These are phyloP conservation scores for Fabrea salina DNA, from an alignment of 169 alveolate species.

Conservation along the genomic window DNA sequence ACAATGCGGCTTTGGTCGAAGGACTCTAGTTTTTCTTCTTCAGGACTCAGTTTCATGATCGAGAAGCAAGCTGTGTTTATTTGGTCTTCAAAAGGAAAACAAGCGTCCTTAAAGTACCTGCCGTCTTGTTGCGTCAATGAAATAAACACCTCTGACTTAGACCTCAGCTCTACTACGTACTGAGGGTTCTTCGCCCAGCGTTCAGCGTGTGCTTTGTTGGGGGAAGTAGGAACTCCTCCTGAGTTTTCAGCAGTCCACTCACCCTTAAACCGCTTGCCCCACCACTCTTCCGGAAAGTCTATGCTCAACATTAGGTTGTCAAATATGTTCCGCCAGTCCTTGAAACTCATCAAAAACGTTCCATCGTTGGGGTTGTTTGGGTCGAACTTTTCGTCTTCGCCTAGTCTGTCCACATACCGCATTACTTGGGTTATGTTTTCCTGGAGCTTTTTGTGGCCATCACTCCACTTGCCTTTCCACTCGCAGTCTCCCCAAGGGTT, in stretches of 20 bases:
- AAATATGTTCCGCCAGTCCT: constrained; percentile 74
- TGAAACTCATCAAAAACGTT: constrained; percentile 79
- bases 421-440: constrained; percentile 43
- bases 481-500: constrained; percentile 90
- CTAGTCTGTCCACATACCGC: constrained; percentile 44
- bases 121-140: constrained; percentile 78
- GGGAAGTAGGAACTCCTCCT: constrained; percentile 59
- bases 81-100: constrained; percentile 72
- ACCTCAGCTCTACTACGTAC: constrained; percentile 42
- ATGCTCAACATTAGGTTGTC: constrained; percentile 70
- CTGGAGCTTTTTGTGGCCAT: constrained; percentile 55
- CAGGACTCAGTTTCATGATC: constrained; percentile 49
- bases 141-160: constrained; percentile 59
- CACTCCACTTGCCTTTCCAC: constrained; percentile 87
- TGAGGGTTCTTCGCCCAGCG: constrained; percentile 71
- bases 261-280: constrained; percentile 57
- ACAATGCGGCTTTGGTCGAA: constrained; percentile 50
- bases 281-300: constrained; percentile 69
- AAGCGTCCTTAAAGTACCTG: constrained; percentile 44
- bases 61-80: constrained; percentile 60
- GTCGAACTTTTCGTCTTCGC: constrained; percentile 35
- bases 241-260: constrained; percentile 53
- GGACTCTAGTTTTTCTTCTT: constrained; percentile 26
- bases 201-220: constrained; percentile 40
- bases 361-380: constrained; percentile 80